Percentiles rank a stretch among this genome's conserved stretches.
These are phyloP conservation scores for Boletus mariae DNA, from an alignment of 1,284 basidiomycete genomes.

Conservation along the genomic window DNA sequence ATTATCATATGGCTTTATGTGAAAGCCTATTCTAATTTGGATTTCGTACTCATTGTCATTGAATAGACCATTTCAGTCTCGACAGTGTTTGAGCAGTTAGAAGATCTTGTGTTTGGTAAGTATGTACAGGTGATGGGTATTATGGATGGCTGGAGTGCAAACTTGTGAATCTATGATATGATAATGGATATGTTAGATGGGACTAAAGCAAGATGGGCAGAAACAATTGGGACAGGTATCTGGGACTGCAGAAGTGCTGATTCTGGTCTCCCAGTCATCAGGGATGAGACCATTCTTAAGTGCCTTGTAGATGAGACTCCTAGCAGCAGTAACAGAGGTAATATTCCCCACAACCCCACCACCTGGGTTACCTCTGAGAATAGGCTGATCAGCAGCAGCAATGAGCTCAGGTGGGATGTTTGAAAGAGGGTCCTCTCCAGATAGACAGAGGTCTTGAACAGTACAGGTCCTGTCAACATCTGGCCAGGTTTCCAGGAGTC, in stretches of 20 bases:
- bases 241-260: constrained; percentile 18
- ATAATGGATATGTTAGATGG: constrained; percentile 17
- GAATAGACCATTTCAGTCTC: not conserved
- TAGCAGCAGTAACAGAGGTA: constrained; percentile 37
- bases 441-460: constrained; percentile 5
- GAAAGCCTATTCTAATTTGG: constrained; percentile 16
- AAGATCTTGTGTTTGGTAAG: not conserved
- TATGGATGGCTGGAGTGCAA: not conserved
- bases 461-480: constrained; percentile 7
- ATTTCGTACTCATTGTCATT: not conserved
- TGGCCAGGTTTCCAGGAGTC: constrained; percentile 15
- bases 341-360: constrained; percentile 48
- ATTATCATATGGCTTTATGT: constrained; percentile 8
- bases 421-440: constrained; percentile 14
- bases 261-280: constrained; percentile 34
- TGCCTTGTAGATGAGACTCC: constrained; percentile 38
- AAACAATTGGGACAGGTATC: constrained; percentile 12
- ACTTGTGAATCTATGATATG: no score
- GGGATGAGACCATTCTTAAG: constrained; percentile 25
- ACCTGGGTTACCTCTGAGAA: constrained; percentile 39
- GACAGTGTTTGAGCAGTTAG: not conserved
- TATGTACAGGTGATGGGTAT: not conserved
- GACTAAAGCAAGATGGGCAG: constrained; percentile 25
- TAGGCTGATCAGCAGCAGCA: constrained; percentile 42
- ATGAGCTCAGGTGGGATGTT: constrained; percentile 37